Base-by-base conservation (phyloP, 2,329 filamentous ascomycete genomes). In the Ophiostoma ulmi region DNA sequence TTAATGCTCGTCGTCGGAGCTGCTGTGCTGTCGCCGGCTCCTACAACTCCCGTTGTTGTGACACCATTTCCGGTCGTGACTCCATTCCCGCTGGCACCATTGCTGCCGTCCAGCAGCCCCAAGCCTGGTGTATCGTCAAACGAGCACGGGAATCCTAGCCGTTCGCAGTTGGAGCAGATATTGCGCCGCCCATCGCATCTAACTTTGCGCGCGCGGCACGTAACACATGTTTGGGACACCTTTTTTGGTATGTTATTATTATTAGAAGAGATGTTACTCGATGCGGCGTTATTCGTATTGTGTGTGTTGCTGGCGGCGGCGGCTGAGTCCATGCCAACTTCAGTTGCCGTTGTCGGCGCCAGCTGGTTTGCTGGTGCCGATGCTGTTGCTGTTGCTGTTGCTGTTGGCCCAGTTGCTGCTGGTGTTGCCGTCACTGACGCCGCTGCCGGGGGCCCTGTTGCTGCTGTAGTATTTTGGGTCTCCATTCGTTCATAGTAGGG, bases 161-260 rank as follows among this genome's bases (percentile, higher is more conserved):
- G 83, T 73, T 86, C 84, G 77, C 86, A 88, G 77, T 87, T 87
- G 78, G 83, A 83, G 77, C 86, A 88, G 72, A 84, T 78, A 68
- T 83, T 80, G 58, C 83, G 83, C 14, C 81, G 80, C 48, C 85
- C 84, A 75, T 87, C 84, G 78, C 86, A 88, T 67, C 85, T 84
- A 26, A 88, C 86, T 77, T 88, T 87, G 75, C 85, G 83, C 67
- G 83, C 80, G 31, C 84, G 83, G 73, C 84, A 86, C 13, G 84
- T 85, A 73, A 82, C 80, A 76, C 85, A 86, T n/a, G 85, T 86
- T 44, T 81, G 77, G 22, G 80, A 81, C 58, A 80, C 80, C 71
- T 81, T 81, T 73, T 81, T 82, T 35, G 17, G 52, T 5, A 39
- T 44, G 58, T 20, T 17, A 26, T 38, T 65, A 35, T 20, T 39